Evolutionary conservation across 2,329 filamentous ascomycete genomes (phyloP), one percentile per base, ranked within the genome.

Genomic region (Pseudogymnoascus sp.): DNA sequence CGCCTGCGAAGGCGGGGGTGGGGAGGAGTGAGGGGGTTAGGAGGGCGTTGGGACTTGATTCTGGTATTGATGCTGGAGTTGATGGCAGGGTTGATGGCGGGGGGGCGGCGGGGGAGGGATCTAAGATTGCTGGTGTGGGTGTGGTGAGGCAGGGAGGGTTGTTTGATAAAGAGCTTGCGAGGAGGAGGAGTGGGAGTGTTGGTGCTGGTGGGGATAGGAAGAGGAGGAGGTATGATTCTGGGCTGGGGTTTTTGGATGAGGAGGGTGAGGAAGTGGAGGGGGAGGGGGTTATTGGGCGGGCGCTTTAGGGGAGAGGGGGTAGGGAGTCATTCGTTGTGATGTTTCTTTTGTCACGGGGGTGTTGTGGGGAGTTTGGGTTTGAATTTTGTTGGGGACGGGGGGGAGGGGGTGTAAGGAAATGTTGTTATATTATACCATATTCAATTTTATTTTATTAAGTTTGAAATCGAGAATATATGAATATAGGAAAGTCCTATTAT

Each of bases 231-330:
- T 78, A 80, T 66, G 83, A 86, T 70, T 84, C 81, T 62, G 83
- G 83, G 0, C 69, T 86, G 60, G 82, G 82, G 0, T 74, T 86
- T 23, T 67, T 84, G 70, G 81, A 83, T 28, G 82, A 85, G 69
- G 82, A 83, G n/a, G n/a, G n/a, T n/a, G n/a, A n/a, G n/a, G n/a
- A n/a, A 36, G 69, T 69, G n/a, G 69, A 62, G 19, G 59, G 42
- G 21, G 38, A 61, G 23, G 57, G 15, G 36, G 36, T n/a, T 5
- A 38, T 19, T 42, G 38, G 38, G 19, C 40, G 19, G 40, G 42
- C 42, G 42, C 21, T 47, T 23, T 40, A 40, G 15, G 13, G n/a
- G 38, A 40, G 15, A 19, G n/a, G 38, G 5, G 7, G 4, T 15
- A 9, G 38, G 17, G 38, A 10, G 42, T 47, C 42, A 23, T 47